These are phyloP conservation scores for Leishmania tarentolae DNA, from an alignment of 208 protist species.

Conservation along the genomic window DNA sequence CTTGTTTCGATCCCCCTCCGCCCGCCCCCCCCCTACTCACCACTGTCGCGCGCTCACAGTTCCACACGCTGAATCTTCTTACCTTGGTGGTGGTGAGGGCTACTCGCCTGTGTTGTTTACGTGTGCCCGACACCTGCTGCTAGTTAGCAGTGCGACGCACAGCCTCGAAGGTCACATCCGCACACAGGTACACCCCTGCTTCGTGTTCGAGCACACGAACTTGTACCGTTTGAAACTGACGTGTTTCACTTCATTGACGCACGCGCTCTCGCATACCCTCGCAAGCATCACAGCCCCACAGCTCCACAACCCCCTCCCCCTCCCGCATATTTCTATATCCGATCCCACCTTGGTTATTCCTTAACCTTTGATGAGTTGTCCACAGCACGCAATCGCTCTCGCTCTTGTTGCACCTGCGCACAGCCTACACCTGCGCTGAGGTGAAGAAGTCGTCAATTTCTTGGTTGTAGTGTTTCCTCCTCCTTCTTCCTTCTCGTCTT, in stretches of 20 bases:
- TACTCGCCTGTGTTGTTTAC: background rate
- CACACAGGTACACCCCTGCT: background rate
- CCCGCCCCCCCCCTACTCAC: background rate
- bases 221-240: background rate
- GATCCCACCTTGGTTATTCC: background rate
- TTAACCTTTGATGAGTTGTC: background rate
- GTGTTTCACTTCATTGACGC: background rate
- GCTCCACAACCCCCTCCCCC: background rate
- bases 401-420: background rate
- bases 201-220: background rate
- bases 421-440: background rate
- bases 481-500: background rate
- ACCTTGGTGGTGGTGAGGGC: no score
- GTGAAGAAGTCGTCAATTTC: background rate
- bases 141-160: background rate
- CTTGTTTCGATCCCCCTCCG: background rate
- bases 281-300: background rate
- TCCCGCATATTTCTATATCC: background rate
- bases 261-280: background rate
- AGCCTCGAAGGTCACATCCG: background rate
- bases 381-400: background rate
- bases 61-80: no score
- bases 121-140: background rate
- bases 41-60: background rate
- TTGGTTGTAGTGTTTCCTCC: background rate